Base-by-base conservation (phyloP, 2,329 filamentous ascomycete genomes). In the Hymenoscyphus infarciens region DNA sequence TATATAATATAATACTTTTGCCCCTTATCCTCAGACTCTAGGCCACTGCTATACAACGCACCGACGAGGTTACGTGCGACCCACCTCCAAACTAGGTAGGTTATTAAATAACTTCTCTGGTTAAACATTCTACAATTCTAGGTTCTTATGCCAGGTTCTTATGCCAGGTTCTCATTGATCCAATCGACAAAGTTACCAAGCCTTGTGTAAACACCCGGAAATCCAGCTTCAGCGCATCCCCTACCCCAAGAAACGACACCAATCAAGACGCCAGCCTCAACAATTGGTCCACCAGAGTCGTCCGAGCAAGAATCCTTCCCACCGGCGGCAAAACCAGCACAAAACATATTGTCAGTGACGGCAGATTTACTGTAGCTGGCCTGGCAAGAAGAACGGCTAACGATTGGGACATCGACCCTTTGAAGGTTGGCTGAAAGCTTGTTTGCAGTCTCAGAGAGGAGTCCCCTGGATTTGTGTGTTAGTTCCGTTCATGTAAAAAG, bases 241-340 rank as follows among this genome's bases (percentile, higher is more conserved):
- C 61, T 31, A 33, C 68, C 68, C 60, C 60, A 68, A 38, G 61
- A 62, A 15, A 69, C 67, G 42, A 62, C 52, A 16, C 68, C 68
- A 8, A 66, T 35, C 57, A 69, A 59, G 39, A 61, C 64, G 13
- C 33, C 19, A n/a, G 65, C 58, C 63, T 67, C 63, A 49, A 67
- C 54, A 29, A 69, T 67, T 57, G 68, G 66, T 60, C 67, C 65
- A 61, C 68, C 68, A 56, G 59, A 63, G 58, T 69, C 68, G 35
- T 60, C 56, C 8, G 67, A 63, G 61, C 68, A 69, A n/a, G 63
- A 63, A 39, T 65, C 68, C 42, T 69, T 69, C 22, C 68, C 68
- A 54, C 64, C 66, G 22, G 53, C 65, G 57, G 60, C 61, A 11
- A 64, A 29, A 39, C 65, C 68, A 31, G 68, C 68, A 56, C 68